phyloP scores from a whole-genome alignment of 371 early-diverging fungal species.

The Blakeslea trispora region DNA sequence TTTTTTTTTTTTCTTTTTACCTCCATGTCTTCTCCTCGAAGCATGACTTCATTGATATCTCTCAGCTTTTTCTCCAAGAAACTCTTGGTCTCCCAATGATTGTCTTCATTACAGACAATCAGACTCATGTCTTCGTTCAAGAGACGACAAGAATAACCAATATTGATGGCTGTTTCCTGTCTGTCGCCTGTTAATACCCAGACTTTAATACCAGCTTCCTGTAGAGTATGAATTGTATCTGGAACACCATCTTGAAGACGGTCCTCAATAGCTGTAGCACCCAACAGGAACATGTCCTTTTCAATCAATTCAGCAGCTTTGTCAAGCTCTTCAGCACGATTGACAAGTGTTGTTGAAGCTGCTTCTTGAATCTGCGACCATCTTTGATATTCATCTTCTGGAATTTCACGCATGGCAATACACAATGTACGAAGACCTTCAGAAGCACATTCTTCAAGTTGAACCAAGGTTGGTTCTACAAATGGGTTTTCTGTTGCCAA shows the following conservation, averaged over 20 bases:
- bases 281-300: conserved; percentile 86
- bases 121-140: conserved; percentile 84
- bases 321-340: conserved; percentile 86
- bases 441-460: conserved; percentile 86
- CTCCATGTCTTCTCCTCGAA: conserved; percentile 63
- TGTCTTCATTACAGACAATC: conserved; percentile 82
- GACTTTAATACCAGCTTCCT: conserved; percentile 91
- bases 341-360: conserved; percentile 87
- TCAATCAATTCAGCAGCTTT: conserved; percentile 95
- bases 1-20: conserved; percentile 17
- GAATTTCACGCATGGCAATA: conserved; percentile 90
- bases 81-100: conserved; percentile 77
- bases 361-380: conserved; percentile 86
- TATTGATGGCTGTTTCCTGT: conserved; percentile 93
- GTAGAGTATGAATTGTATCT: conserved; percentile 94
- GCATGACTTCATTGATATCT: conserved; percentile 61
- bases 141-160: conserved; percentile 90
- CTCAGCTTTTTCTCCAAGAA: conserved; percentile 75
- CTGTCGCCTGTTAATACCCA: conserved; percentile 98
- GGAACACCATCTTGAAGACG: conserved; percentile 98
- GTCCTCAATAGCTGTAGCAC: conserved; percentile 99
- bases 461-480: conserved; percentile 74
- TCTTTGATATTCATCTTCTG: conserved; percentile 83
- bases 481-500: conserved; percentile 77
- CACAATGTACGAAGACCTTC: conserved; percentile 95